phyloP scores from a whole-genome alignment of 2,329 filamentous ascomycete genomes.

The Fusarium aywerte region DNA sequence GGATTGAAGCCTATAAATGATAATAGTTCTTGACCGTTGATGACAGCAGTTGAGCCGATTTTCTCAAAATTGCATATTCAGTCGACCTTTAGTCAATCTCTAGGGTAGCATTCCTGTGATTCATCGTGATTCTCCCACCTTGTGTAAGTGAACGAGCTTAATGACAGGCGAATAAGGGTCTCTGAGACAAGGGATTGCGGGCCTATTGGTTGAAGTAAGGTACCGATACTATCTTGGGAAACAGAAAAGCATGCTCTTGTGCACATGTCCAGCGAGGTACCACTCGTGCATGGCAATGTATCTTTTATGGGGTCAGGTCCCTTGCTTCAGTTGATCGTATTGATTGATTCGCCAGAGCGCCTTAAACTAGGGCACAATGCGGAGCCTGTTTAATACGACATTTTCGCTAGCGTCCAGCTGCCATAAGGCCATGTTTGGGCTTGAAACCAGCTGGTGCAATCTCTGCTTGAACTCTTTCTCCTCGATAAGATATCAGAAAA shows the following conservation, averaged over 20 bases:
- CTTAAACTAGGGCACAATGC: slow-evolving; percentile 29
- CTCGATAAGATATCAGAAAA: slow-evolving; percentile 3
- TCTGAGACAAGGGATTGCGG: slow-evolving; percentile 13
- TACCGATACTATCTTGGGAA: slow-evolving; percentile 36
- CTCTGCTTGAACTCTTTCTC: slow-evolving; percentile 13
- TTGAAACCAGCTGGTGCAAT: slow-evolving; percentile 18
- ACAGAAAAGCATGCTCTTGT: slow-evolving; percentile 6
- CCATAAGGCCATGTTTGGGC: slow-evolving; percentile 34
- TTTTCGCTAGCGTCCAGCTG: slow-evolving; percentile 35
- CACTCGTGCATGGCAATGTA: slow-evolving; percentile 21
- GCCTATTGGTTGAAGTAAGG: slow-evolving; percentile 30
- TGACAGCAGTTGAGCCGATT: background rate
- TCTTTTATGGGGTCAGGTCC: slow-evolving; percentile 20
- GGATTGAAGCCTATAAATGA: background rate
- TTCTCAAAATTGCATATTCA: slow-evolving; percentile 1
- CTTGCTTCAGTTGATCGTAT: slow-evolving; percentile 24
- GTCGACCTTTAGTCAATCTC: slow-evolving; percentile 5
- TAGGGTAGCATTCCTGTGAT: slow-evolving; percentile 10
- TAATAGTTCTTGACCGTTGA: background rate
- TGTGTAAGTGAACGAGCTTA: slow-evolving; percentile 9
- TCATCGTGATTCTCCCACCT: slow-evolving; percentile 27
- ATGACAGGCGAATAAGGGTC: slow-evolving; percentile 20
- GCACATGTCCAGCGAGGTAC: slow-evolving; percentile 29
- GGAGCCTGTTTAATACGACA: slow-evolving; percentile 41
- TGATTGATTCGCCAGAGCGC: slow-evolving; percentile 36